Conservation (phyloP, 768 basidiomycete species). For the Agaricus blazei region DNA sequence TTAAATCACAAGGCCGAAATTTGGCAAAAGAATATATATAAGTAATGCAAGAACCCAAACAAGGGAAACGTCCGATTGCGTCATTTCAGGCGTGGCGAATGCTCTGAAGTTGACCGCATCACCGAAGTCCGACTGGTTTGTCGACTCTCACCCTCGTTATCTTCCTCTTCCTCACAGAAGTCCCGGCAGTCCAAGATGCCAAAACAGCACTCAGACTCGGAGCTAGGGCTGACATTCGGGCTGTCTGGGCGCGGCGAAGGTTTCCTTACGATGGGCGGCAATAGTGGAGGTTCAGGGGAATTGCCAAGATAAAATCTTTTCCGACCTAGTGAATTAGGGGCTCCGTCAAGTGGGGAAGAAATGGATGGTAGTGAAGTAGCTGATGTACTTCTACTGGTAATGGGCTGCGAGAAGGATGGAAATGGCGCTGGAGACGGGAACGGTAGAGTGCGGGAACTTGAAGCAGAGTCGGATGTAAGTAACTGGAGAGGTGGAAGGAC, state of each 20-base stretch:
- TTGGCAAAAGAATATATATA: no score
- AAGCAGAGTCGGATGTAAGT: conserved; percentile 10
- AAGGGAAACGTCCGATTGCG: no score
- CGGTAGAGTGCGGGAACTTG: conserved; percentile 16
- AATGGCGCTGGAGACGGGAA: conserved; percentile 24
- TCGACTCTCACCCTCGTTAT: conserved; percentile 14
- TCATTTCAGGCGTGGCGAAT: neutral
- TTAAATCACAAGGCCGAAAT: no score
- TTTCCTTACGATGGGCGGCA: neutral
- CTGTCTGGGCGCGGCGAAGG: neutral
- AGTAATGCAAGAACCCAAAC: no score
- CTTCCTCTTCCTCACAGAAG: conserved; percentile 24
- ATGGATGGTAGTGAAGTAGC: conserved; percentile 3
- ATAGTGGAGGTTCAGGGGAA: conserved; percentile 17
- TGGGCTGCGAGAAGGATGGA: conserved; percentile 13
- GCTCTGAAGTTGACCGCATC: conserved; percentile 21
- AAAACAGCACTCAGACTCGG: conserved; percentile 41
- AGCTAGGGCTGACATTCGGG: conserved; percentile 20
- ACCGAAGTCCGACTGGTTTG: conserved; percentile 20
- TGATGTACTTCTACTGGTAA: neutral
- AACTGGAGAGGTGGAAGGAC: conserved; percentile 5
- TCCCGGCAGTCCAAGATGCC: conserved; percentile 45
- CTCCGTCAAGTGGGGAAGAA: neutral
- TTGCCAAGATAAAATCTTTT: conserved; percentile 29
- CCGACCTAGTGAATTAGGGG: conserved; percentile 14